These are phyloP conservation scores for Hibiscus trionum DNA, from an alignment of 345 rosid species.

Conservation along the genomic window DNA sequence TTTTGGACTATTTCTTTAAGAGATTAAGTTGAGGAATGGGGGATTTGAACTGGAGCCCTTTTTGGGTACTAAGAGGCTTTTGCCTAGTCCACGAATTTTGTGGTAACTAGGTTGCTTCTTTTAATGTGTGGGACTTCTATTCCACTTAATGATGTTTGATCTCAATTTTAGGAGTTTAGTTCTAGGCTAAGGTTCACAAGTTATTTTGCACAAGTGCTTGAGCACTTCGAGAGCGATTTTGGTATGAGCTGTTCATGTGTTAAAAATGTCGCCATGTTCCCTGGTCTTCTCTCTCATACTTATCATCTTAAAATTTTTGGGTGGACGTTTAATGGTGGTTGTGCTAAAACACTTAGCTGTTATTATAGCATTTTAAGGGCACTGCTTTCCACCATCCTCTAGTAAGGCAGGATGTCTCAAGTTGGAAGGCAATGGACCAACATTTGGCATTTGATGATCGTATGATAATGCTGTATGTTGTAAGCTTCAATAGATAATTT, in stretches of 20 bases:
- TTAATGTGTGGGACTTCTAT: neutral
- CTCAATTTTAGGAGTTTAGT: neutral
- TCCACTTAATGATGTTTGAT: slow-evolving; percentile 1
- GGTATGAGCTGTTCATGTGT: neutral
- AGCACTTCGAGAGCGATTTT: neutral
- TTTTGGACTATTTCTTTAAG: neutral
- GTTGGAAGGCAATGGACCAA: neutral
- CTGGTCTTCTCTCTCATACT: neutral
- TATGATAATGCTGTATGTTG: neutral
- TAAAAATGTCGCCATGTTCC: neutral
- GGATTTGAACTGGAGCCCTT: neutral
- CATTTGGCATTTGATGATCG: neutral
- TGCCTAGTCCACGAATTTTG: neutral
- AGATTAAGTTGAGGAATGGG: neutral
- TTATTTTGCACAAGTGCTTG: neutral
- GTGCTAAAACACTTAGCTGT: neutral
- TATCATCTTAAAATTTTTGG: neutral
- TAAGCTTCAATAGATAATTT: neutral
- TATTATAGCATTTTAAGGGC: neutral
- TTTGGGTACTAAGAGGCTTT: neutral
- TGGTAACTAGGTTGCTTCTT: neutral
- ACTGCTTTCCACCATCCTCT: neutral
- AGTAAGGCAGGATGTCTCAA: neutral
- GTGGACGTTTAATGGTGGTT: neutral
- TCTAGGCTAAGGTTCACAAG: neutral